Base-by-base conservation (phyloP, 2,329 filamentous ascomycete species). In the Bipolaris sorokiniana region DNA sequence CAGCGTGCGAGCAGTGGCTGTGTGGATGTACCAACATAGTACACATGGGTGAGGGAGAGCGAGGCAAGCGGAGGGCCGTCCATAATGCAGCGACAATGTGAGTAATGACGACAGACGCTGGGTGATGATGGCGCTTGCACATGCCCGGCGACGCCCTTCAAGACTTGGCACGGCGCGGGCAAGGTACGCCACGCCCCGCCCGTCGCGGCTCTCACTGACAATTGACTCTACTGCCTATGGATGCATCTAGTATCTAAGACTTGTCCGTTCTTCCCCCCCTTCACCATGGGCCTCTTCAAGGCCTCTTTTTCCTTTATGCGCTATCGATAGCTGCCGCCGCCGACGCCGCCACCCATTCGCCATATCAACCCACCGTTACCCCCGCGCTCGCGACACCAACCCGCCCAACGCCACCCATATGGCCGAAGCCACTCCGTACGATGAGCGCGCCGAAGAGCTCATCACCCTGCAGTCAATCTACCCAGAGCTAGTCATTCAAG, bases 41-140 rank as follows among this genome's bases (percentile, higher is more conserved):
- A 91, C 67, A 98, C 93, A 80, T 98, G 94, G 10, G 95, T 98
- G 66, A 99, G 81, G 49, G 94, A 97, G 59, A 99, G 85, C 22
- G 94, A 98, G 49, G 93, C 92, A 55, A 98, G 82, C 38, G 90
- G 87, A 22, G 81, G 75, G 23, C 77, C 75, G 42, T 82, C 79
- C 80, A 83, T 82, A 36, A 22, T 68, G 58, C 42, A 45, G 53
- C 47, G 40, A 18, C 41, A 41, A n/a, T 15, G 42, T 45, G 31
- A 38, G 23, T 33, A 28, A 46, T 38, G 34, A 44, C 33, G 48
- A 20, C 36, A 31, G 28, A 31, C 28, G 10, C 28, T 31, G 28
- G 33, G 34, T 51, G 47, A 47, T 40, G 54, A 36, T 46, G 54
- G 54, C 49, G 41, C 53, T 18, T 46, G 28, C 28, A 31, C 28